Evolutionary conservation across 2,329 filamentous ascomycete species (phyloP), one percentile per base, ranked within the genome.

Genomic region (Scytalidium lignicola): DNA sequence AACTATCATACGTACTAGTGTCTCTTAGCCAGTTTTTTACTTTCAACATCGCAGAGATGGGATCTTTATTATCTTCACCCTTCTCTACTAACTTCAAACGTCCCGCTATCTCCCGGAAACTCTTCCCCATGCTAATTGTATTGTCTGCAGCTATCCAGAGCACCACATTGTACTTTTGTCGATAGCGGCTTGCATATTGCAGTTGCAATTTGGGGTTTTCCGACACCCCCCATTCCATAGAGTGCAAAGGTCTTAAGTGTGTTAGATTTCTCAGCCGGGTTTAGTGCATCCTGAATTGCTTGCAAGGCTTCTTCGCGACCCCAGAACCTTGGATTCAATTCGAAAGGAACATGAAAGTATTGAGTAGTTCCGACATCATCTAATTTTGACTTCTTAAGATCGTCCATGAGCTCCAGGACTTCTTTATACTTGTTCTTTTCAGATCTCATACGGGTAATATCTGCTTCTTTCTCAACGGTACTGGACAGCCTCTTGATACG

Each of bases 141-240:
- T 22, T 63, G 49, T 20, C 53, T 48, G 42, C 54, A 55, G 50
- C 45, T 32, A 56, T 52, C 63, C 53, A 65, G n/a, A 61, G 50
- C 40, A 63, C 56, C 13, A 53, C 52, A 20, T 63, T 55, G 46
- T 48, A 65, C 17, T 43, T 49, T 15, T 58, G 47, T 29, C 46
- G 22, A 42, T 50, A 56, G 17, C 44, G 48, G 44, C 60, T 56
- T 13, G 58, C 61, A 43, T 61, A 66, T 37, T 63, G 53, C 8
- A 60, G 48, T n/a, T 8, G 63, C 61, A 37, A 66, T 47, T 48
- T 63, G 58, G 2, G 64, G 63, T 48, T 67, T 67, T 2, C 64
- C 57, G 17, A 58, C 53, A 3, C 57, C 59, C 22, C 56, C 57
- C 37, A 59, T 48, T 15, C 58, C 57, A 40, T 55, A 26, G 44